Base-by-base conservation (phyloP, 306 rosid genomes). In the Acacia acuminata region DNA sequence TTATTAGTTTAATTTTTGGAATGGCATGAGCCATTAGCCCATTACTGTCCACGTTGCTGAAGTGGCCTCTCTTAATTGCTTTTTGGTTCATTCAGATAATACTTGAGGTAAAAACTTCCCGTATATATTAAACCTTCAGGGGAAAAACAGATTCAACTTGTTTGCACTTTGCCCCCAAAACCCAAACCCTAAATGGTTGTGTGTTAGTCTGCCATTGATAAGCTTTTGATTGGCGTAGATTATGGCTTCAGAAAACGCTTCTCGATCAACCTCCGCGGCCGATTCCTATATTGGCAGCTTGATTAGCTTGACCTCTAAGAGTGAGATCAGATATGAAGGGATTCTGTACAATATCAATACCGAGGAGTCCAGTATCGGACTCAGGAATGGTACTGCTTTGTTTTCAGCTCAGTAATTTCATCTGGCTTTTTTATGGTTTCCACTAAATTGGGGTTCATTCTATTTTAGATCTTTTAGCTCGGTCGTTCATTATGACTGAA, bases 271-370 rank as follows among this genome's bases (percentile, higher is more conserved):
- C 81, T 89, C 98, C 8, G 85, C 93, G 15, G 97, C 96, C 25
- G 97, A 93, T 89, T 89, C 97, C 20, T 93, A 90, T 81, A 75
- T 90, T 25, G 97, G 96, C 11, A 82, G 96, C 86, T 89, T 91
- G 92, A 93, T 93, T 13, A 91, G 97, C 85, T 83, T 91, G 86
- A 93, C 94, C 24, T 93, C 97, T 1, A 91, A 89, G 89, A 91
- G 96, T 71, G 97, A 93, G 87, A 93, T 93, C 80, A 86, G 96
- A 88, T 93, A 93, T 66, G 96, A 93, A 75, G 97, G 97, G 53
- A 79, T 89, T 34, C 90, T 93, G 2, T 89, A 87, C 84, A 88
- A 91, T 75, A 88, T 93, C 89, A 93, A 89, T 90, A 85, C 94
- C 20, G 92, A 93, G 0, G 96, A 91, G 84, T 93, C 94, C 87